A percentile compares a stretch with the other conserved stretches of the same genome.
These are phyloP conservation scores for Aspergillus nidulans DNA, from an alignment of 495 filamentous ascomycete species.

Conservation along the genomic window DNA sequence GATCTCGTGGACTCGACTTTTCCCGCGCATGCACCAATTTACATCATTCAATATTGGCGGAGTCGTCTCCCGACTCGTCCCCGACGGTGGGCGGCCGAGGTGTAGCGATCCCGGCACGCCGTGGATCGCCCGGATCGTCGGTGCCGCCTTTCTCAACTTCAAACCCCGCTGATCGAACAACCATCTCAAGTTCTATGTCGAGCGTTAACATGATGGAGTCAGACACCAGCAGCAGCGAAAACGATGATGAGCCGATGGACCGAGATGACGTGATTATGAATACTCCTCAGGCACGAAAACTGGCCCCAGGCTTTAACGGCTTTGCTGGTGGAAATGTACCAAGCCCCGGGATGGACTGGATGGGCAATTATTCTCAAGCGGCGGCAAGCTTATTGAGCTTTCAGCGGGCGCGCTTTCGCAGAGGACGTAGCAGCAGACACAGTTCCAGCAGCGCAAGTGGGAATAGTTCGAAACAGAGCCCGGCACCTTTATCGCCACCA, in stretches of 20 bases:
- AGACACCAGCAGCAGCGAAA: constrained; percentile 70
- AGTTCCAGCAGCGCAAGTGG: constrained; percentile 69
- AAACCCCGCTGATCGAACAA: constrained; percentile 57
- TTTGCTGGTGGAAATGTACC: constrained; percentile 40
- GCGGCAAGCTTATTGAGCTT: constrained; percentile 71
- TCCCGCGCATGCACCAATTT: constrained; percentile 91
- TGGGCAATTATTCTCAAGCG: constrained; percentile 61
- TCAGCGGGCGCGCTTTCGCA: constrained; percentile 58
- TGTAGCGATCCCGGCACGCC: constrained; percentile 69
- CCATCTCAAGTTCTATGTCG: constrained; percentile 78
- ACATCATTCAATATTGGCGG: constrained; percentile 90
- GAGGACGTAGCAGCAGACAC: constrained; percentile 55
- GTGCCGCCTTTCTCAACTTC: constrained; percentile 37
- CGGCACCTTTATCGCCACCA: constrained; percentile 59
- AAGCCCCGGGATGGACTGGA: constrained; percentile 53
- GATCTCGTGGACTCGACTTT: constrained; percentile 85
- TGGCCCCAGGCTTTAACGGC: constrained; percentile 39
- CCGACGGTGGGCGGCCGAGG: constrained; percentile 77
- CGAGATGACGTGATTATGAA: constrained; percentile 72
- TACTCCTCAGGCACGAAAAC: constrained; percentile 46
- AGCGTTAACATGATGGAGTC: constrained; percentile 77
- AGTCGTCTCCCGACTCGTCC: constrained; percentile 90
- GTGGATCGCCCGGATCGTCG: constrained; percentile 43
- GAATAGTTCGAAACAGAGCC: constrained; percentile 65
- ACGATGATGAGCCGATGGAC: constrained; percentile 78